phyloP scores from a whole-genome alignment of 1,284 basidiomycete species.

The Irpex rosettiformis region DNA sequence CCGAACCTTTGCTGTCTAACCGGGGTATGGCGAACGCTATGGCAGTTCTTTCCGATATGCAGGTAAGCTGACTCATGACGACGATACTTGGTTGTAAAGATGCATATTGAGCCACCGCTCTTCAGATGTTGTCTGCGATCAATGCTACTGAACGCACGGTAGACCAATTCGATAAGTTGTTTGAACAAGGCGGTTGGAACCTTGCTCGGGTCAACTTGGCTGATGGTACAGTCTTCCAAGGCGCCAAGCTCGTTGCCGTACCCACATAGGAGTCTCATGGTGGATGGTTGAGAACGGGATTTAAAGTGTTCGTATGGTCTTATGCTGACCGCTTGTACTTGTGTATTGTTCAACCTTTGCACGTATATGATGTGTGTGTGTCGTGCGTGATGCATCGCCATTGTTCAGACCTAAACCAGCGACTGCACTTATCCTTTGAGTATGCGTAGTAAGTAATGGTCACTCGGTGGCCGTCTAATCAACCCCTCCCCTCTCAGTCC shows the following conservation, averaged over 20 bases:
- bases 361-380: too few species aligned
- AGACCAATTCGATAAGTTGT: slow-evolving; percentile 11
- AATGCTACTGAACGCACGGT: slow-evolving; percentile 14
- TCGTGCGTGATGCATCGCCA: too few species aligned
- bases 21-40: slow-evolving; percentile 1
- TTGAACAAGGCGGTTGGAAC: slow-evolving; percentile 15
- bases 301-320: too few species aligned
- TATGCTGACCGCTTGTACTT: too few species aligned
- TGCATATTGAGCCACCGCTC: not conserved
- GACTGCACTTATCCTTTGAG: too few species aligned
- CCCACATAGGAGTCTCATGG: not conserved
- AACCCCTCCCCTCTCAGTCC: too few species aligned
- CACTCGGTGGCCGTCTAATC: too few species aligned
- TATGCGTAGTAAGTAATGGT: too few species aligned
- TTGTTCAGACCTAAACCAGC: too few species aligned
- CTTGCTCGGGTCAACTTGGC: not conserved
- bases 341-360: too few species aligned
- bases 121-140: slow-evolving; percentile 8
- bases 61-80: not conserved
- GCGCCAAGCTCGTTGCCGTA: not conserved
- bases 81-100: not conserved
- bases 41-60: slow-evolving; percentile 10
- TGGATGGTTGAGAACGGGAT: too few species aligned
- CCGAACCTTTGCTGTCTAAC: slow-evolving; percentile 11
- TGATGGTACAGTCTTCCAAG: not conserved